These are phyloP conservation scores for Sphaerostilbella broomeana DNA, from an alignment of 2,329 filamentous ascomycete species.

Conservation along the genomic window DNA sequence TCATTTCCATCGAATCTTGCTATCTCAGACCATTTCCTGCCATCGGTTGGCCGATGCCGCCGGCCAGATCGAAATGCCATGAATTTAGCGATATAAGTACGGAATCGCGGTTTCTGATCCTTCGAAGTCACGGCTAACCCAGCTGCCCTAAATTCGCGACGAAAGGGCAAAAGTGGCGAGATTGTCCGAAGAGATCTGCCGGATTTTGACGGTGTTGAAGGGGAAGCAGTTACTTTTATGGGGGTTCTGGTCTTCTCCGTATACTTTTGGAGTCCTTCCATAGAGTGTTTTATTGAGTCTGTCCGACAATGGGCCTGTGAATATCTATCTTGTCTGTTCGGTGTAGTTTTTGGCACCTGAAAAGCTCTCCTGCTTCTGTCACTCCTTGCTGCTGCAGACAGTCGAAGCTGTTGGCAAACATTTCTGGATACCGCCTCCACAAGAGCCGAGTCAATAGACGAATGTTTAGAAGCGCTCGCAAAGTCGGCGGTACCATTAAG, in stretches of 20 bases:
- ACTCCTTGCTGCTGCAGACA: slow-evolving; percentile 27
- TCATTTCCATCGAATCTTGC: slow-evolving; percentile 26
- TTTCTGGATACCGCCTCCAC: slow-evolving; percentile 40
- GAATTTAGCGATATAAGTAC: slow-evolving; percentile 16
- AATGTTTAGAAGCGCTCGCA: slow-evolving; percentile 22
- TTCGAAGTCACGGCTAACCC: slow-evolving; percentile 51
- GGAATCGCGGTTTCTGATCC: slow-evolving; percentile 32
- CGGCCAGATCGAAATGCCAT: slow-evolving; percentile 11
- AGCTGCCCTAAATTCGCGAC: slow-evolving; percentile 45
- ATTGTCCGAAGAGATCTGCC: slow-evolving; percentile 44
- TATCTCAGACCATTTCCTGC: slow-evolving; percentile 9
- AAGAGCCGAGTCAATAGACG: slow-evolving; percentile 32
- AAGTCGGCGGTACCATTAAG: slow-evolving; percentile 14
- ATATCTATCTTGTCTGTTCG: not conserved
- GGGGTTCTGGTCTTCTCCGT: slow-evolving; percentile 30
- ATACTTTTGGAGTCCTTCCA: slow-evolving; percentile 25
- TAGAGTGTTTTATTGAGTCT: slow-evolving; percentile 33
- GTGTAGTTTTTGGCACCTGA: not conserved
- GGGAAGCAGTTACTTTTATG: slow-evolving; percentile 32
- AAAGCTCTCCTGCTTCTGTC: slow-evolving; percentile 4
- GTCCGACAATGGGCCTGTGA: slow-evolving; percentile 35
- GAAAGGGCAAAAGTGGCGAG: slow-evolving; percentile 46
- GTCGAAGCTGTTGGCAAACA: slow-evolving; percentile 38
- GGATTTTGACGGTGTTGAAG: slow-evolving; percentile 35
- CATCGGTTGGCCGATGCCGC: slow-evolving; percentile 1